Evolutionary conservation across 257 asterid genomes (phyloP).

Genomic region (Salvia hispanica): DNA sequence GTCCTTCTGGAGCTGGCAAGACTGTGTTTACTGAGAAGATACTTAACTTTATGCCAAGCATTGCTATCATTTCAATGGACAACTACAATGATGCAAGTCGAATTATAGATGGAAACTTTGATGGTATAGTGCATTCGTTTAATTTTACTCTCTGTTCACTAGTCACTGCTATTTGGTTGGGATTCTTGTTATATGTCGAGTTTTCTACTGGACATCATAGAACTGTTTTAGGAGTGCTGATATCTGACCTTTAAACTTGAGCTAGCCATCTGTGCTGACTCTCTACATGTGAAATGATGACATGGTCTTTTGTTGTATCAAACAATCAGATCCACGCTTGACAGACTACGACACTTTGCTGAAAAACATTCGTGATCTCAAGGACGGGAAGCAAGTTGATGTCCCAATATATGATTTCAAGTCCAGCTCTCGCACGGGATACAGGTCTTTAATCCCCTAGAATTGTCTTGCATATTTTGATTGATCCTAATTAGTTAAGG

Average conservation of each 20-base stretch:
- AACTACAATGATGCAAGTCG: constrained; percentile 97
- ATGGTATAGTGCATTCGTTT: constrained; percentile 54
- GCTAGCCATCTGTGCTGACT: not conserved
- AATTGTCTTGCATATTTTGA: constrained; percentile 21
- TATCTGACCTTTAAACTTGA: no score
- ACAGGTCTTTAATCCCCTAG: constrained; percentile 57
- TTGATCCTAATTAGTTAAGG: constrained; percentile 12
- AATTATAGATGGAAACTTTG: constrained; percentile 90
- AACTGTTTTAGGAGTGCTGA: not conserved
- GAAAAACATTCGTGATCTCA: constrained; percentile 79
- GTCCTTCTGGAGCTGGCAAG: constrained; percentile 99
- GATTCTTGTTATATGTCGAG: constrained; percentile 22
- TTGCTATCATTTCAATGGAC: constrained; percentile 97
- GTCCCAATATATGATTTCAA: constrained; percentile 98
- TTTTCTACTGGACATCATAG: constrained; percentile 18
- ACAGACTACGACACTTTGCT: constrained; percentile 95
- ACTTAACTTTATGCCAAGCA: constrained; percentile 81
- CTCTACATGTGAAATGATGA: constrained; percentile 16
- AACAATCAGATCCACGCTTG: constrained; percentile 85
- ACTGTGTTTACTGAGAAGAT: constrained; percentile 68
- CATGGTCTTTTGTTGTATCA: constrained; percentile 30
- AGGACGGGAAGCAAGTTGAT: constrained; percentile 68
- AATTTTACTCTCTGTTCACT: not conserved
- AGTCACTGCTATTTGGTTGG: constrained; percentile 16
- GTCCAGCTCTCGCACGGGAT: constrained; percentile 91